These are phyloP conservation scores for Citrus sinensis DNA, from an alignment of 345 rosid species.

Conservation along the genomic window DNA sequence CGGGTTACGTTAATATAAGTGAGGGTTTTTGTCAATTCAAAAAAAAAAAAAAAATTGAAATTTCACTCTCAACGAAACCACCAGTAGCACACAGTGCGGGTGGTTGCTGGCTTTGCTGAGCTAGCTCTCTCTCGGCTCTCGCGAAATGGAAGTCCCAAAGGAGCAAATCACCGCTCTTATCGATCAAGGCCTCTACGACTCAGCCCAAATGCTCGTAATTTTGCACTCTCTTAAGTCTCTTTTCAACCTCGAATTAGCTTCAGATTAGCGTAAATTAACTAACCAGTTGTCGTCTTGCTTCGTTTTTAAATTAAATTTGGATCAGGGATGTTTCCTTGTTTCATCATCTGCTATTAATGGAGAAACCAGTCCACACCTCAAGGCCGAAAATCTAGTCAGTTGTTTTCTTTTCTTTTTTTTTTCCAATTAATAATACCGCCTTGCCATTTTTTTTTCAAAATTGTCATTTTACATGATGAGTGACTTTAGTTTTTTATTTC, in stretches of 20 bases:
- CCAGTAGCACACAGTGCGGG: not conserved
- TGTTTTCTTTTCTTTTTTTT: not conserved
- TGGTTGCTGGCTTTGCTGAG: no score
- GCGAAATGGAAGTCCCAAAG: conserved; percentile 73
- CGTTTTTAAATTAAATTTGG: not conserved
- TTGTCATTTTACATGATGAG: not conserved
- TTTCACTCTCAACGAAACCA: not conserved
- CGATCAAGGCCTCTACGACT: conserved; percentile 67
- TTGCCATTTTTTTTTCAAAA: not conserved
- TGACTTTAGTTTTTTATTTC: not conserved
- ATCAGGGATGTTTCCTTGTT: conserved; percentile 81
- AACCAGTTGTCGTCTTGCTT: not conserved
- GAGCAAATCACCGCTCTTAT: conserved; percentile 75
- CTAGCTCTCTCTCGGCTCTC: not conserved
- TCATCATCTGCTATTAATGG: conserved; percentile 68
- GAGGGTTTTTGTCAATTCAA: not conserved
- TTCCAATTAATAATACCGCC: no score
- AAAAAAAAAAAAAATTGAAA: not conserved
- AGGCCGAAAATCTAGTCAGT: conserved; percentile 81
- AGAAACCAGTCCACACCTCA: conserved; percentile 79
- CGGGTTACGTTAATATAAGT: not conserved
- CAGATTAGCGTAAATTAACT: not conserved
- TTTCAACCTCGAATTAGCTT: conserved; percentile 10
- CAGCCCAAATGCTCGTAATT: conserved; percentile 84
- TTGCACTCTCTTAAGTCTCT: not conserved